Evolutionary conservation across 176 grass and related monocot genomes (phyloP), one percentile per base, ranked within the genome.

Genomic region (Musa troglodytarum): DNA sequence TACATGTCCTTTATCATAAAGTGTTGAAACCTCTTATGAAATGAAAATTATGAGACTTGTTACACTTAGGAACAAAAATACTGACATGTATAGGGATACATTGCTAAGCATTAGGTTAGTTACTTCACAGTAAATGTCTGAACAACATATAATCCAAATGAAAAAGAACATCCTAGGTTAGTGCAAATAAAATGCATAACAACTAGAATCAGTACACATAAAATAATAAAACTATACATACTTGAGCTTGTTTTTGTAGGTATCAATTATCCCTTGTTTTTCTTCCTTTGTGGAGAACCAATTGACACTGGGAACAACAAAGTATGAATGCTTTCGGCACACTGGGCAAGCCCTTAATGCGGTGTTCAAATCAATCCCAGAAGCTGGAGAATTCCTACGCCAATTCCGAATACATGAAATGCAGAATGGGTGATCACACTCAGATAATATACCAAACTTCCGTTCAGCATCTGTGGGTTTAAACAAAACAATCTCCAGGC

Each of bases 391-490:
- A 78, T 84, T 92, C 59, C 84, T 96, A 65, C 89, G 86, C 92
- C 92, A 96, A 75, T 89, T 96, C 29, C 89, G 83, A 82, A 96
- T 92, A 76, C 92, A 96, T 65, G 89, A 81, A 66, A 96, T 87
- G 54, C 92, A 96, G 80, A 96, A 96, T 23, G 92, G 85, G 57
- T 96, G 92, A 56, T 96, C 92, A 69, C 89, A 96, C 65, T 96
- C 92, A 25, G 92, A 88, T 64, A 96, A 75, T 68, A 96, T 79
- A 11, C 92, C 92, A 74, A 96, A 96, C 66, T 86, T 92, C 63
- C 89, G 86, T 76, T 89, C 87, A 0, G 86, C 86, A 79, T 78
- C 75, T 25, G 89, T 89, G 24, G 80, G 75, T 74, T 96, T 92
- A 43, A 89, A 92, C 58, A 89, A 75, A 74, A 96, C 92, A 51